Percentiles rank a stretch among this genome's conserved stretches.
These are phyloP conservation scores for Phytophthora nicotianae DNA, from an alignment of 352 stramenopile species.

Conservation along the genomic window DNA sequence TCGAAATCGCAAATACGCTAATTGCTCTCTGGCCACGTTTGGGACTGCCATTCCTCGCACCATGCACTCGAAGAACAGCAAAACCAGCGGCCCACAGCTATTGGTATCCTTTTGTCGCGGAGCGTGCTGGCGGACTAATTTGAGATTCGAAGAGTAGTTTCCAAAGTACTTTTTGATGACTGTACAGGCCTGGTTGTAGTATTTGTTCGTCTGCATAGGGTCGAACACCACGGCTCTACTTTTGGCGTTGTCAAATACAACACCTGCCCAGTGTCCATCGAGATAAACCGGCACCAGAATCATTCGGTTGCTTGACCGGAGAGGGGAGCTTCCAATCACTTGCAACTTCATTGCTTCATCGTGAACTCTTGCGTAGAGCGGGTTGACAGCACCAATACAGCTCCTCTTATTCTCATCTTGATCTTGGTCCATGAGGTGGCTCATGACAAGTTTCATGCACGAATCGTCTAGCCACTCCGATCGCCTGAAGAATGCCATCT, in stretches of 20 bases:
- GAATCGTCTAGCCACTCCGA: slow-evolving; percentile 14
- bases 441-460: slow-evolving; percentile 1
- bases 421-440: neutral
- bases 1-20: no score
- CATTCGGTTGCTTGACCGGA: neutral
- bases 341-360: neutral
- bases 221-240: neutral
- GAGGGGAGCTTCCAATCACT: neutral
- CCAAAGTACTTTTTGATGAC: neutral
- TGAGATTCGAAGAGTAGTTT: neutral
- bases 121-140: no score
- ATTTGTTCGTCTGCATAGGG: neutral
- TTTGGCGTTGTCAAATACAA: neutral
- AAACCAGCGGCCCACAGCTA: no score
- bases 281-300: neutral
- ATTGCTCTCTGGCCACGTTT: no score
- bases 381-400: neutral
- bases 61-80: no score
- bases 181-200: neutral
- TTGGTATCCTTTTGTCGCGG: no score
- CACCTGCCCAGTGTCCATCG: neutral
- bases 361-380: neutral
- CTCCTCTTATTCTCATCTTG: neutral
- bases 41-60: no score
- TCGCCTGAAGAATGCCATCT: slow-evolving; percentile 8